Evolutionary conservation across 1,284 basidiomycete genomes (phyloP).

Genomic region (Entoloma clypeatum): DNA sequence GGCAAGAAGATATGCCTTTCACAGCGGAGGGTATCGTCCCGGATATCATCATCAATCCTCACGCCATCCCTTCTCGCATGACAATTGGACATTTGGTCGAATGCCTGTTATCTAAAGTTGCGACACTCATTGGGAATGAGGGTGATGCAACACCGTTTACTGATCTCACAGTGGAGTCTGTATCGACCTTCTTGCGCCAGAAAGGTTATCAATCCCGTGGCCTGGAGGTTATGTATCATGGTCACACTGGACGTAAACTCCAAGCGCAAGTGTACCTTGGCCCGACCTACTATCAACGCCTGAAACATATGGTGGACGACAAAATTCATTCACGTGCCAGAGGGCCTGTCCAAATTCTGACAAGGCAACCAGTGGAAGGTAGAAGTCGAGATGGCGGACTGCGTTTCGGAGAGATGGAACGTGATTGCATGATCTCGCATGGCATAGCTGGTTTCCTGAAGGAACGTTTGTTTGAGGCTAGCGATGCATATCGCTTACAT

Average conservation of each 20-base stretch:
- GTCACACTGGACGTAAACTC: constrained; percentile 94
- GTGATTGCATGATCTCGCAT: constrained; percentile 99
- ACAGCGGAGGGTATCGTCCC: constrained; percentile 95
- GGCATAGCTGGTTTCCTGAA: constrained; percentile 98
- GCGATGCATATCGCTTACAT: constrained; percentile 93
- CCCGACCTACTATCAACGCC: constrained; percentile 97
- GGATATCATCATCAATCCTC: constrained; percentile 98
- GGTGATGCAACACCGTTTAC: constrained; percentile 99
- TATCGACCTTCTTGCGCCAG: constrained; percentile 77
- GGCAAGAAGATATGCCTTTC: constrained; percentile 99
- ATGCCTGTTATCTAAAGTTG: constrained; percentile 94
- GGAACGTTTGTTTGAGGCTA: constrained; percentile 90
- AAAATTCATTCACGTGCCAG: constrained; percentile 98
- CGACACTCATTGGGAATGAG: constrained; percentile 93
- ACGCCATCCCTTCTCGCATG: constrained; percentile 99
- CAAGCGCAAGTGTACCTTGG: constrained; percentile 98
- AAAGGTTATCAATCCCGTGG: constrained; percentile 96
- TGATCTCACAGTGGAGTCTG: constrained; percentile 94
- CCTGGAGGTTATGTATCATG: constrained; percentile 98
- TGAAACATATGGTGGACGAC: constrained; percentile 99
- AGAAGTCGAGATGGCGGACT: constrained; percentile 97
- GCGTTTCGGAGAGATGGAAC: constrained; percentile 99
- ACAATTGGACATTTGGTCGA: constrained; percentile 99
- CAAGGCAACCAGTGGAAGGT: constrained; percentile 98
- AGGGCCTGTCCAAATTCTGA: constrained; percentile 97